These are phyloP conservation scores for Cyberlindnera mrakii DNA, from an alignment of 805 yeast genomes.

Conservation along the genomic window DNA sequence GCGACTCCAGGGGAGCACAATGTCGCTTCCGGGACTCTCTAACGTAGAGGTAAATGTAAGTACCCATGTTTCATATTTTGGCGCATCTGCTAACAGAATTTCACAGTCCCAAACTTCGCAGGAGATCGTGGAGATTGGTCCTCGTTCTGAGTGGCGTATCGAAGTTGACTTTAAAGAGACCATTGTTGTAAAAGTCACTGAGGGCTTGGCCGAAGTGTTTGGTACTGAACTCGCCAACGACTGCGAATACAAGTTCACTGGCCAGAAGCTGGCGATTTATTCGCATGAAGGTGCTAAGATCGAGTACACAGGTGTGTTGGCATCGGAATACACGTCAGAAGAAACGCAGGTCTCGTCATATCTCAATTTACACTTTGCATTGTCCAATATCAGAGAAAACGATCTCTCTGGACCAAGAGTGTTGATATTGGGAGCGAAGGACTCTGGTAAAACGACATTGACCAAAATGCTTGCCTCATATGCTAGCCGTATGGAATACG, in stretches of 20 bases:
- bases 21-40: slow-evolving; percentile 15
- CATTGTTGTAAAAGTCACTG: slow-evolving; percentile 43
- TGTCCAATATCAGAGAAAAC: slow-evolving; percentile 48
- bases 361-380: slow-evolving; percentile 66
- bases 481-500: slow-evolving; percentile 61
- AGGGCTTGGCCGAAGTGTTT: slow-evolving; percentile 82
- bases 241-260: slow-evolving; percentile 50
- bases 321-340: slow-evolving; percentile 60
- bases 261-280: slow-evolving; percentile 47
- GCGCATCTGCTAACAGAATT: not conserved
- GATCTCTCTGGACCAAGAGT: slow-evolving; percentile 37
- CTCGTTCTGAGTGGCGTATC: slow-evolving; percentile 66
- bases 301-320: slow-evolving; percentile 31
- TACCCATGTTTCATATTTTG: not conserved
- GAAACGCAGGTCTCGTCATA: slow-evolving; percentile 62
- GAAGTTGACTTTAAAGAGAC: slow-evolving; percentile 52
- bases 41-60: slow-evolving; percentile 3
- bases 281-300: slow-evolving; percentile 64
- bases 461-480: slow-evolving; percentile 67
- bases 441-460: slow-evolving; percentile 75
- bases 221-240: slow-evolving; percentile 88
- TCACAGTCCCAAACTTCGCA: slow-evolving; percentile 1
- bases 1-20: not conserved
- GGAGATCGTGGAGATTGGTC: slow-evolving; percentile 18
- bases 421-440: slow-evolving; percentile 64